These are phyloP conservation scores for Ilyonectria robusta DNA, from an alignment of 2,329 filamentous ascomycete species.

Conservation along the genomic window DNA sequence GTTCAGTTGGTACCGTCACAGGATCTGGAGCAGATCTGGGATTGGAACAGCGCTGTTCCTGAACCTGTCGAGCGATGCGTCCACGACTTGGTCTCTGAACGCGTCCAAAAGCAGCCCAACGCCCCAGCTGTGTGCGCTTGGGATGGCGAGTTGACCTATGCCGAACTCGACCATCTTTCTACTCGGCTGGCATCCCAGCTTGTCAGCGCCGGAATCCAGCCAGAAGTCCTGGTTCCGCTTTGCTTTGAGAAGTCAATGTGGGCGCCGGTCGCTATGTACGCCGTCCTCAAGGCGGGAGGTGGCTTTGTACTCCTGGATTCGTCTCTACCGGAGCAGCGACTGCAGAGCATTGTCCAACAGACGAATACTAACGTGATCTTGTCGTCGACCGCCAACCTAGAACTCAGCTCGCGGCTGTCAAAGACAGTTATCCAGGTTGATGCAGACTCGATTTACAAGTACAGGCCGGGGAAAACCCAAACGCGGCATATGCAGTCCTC, in stretches of 20 bases:
- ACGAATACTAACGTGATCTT: slow-evolving; percentile 4
- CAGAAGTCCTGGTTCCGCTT: slow-evolving; percentile 35
- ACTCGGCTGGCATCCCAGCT: slow-evolving; percentile 55
- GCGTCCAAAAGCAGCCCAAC: slow-evolving; percentile 23
- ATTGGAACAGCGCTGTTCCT: slow-evolving; percentile 30
- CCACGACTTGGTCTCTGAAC: slow-evolving; percentile 32
- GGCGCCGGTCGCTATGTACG: slow-evolving; percentile 43
- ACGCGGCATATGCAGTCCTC: neutral
- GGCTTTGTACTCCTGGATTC: slow-evolving; percentile 39
- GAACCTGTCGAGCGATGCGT: slow-evolving; percentile 34
- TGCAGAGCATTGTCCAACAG: slow-evolving; percentile 25
- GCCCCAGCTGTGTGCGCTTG: slow-evolving; percentile 42
- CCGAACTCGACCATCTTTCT: slow-evolving; percentile 56
- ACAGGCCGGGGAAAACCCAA: neutral
- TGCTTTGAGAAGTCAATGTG: slow-evolving; percentile 45
- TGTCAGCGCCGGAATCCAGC: slow-evolving; percentile 44
- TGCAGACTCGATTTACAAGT: neutral
- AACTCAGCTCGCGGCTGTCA: neutral
- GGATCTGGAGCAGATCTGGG: slow-evolving; percentile 38
- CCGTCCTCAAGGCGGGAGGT: slow-evolving; percentile 45
- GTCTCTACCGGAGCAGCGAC: slow-evolving; percentile 28
- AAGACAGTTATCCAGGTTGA: slow-evolving; percentile 9
- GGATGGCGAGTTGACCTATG: slow-evolving; percentile 55
- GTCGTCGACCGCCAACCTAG: neutral
- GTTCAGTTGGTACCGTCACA: slow-evolving; percentile 25